Evolutionary conservation across 495 filamentous ascomycete genomes (phyloP), one percentile per base, ranked within the genome.

Genomic region (Hypoxylon trugodes): DNA sequence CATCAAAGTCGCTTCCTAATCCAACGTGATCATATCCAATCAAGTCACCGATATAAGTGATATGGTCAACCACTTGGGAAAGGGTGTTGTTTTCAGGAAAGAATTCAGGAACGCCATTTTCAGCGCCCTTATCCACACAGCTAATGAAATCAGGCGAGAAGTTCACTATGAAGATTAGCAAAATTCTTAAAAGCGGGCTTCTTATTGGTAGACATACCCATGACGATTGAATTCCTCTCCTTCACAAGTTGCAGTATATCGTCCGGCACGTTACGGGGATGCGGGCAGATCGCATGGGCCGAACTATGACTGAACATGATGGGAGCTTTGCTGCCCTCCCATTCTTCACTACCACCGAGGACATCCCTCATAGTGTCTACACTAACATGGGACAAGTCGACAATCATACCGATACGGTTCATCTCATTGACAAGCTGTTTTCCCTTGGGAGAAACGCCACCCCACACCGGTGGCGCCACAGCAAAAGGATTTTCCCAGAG

Each of bases 61-160:
- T 83, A 74, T 93, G 90, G 45, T 87, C 82, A 8, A 84, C 93
- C 6, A 97, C 92, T 30, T 92, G 88, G 37, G 78, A 77, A 25
- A 98, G 73, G 2, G 92, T 97, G n/a, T 86, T 82, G 45, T 94
- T 87, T 4, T 69, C 71, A 0, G 86, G 81, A 52, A 89, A 77
- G 51, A 83, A 79, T 3, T 86, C 82, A 0, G 82, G 79, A 13
- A 84, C 65, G 36, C 87, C 89, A 22, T 84, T 87, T 35, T 90
- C 81, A 42, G 75, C 73, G 21, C 82, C 79, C 6, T 81, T 79
- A 1, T 77, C 75, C 3, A 79, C 74, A 62, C 89, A 91, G 35
- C 86, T 89, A 48, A 97, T 81, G 66, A 97, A 98, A 24, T 87
- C 86, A 0, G 92, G 91, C 1, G 83, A 76, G 68, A 93, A 92